phyloP scores from a whole-genome alignment of 768 basidiomycete genomes.

The Termitomyces heimii region DNA sequence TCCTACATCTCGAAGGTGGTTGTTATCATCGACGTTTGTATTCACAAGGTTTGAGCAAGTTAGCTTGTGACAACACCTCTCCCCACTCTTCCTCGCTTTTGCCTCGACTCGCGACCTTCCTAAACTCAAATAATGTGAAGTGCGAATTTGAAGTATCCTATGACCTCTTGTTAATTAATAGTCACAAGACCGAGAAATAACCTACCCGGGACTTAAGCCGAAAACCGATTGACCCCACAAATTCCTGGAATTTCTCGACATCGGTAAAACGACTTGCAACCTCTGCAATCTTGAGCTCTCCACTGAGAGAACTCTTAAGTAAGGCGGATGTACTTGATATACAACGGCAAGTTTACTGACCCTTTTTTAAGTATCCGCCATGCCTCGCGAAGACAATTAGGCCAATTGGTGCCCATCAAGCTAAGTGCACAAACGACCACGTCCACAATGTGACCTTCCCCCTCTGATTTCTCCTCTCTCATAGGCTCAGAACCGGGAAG shows the following conservation, averaged over 20 bases:
- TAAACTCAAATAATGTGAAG: slow-evolving; percentile 81
- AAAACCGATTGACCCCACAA: slow-evolving; percentile 71
- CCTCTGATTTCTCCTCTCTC: slow-evolving; percentile 32
- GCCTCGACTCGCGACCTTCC: slow-evolving; percentile 43
- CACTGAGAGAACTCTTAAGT: slow-evolving; percentile 35
- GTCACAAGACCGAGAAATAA: not conserved
- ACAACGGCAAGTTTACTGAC: slow-evolving; percentile 30
- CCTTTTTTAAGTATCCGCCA: slow-evolving; percentile 81
- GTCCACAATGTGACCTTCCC: slow-evolving; percentile 78
- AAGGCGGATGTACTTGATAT: not conserved
- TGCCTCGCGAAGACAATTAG: slow-evolving; percentile 82
- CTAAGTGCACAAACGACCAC: slow-evolving; percentile 92
- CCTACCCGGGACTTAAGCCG: slow-evolving; percentile 60
- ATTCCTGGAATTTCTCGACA: slow-evolving; percentile 56
- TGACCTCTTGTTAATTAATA: not conserved
- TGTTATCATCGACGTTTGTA: slow-evolving; percentile 71
- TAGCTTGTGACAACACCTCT: slow-evolving; percentile 43
- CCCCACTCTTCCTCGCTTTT: slow-evolving; percentile 58
- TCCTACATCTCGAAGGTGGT: not conserved
- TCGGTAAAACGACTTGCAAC: slow-evolving; percentile 79
- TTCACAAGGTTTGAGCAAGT: slow-evolving; percentile 80
- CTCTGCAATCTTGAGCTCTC: slow-evolving; percentile 83
- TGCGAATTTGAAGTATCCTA: slow-evolving; percentile 83
- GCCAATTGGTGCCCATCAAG: slow-evolving; percentile 97
- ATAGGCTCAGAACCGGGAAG: slow-evolving; percentile 71